Base-by-base conservation (phyloP, 306 rosid species). In the Bauhinia variegata region DNA sequence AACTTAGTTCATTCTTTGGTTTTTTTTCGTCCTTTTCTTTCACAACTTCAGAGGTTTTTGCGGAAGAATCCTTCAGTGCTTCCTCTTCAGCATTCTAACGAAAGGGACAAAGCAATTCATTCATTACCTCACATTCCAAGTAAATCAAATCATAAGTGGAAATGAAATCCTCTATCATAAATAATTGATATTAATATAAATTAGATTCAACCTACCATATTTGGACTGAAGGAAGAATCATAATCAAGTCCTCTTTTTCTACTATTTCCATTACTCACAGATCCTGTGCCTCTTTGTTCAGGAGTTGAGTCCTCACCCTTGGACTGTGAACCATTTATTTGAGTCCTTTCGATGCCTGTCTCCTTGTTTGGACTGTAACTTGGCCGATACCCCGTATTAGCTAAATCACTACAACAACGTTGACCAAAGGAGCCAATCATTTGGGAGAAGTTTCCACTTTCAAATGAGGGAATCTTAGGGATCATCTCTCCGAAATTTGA, bases 401-500 rank as follows among this genome's bases (percentile, higher is more conserved):
- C 58, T 44, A 89, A 56, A 66, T 83, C 89, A 30, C 74, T 73
- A 78, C 83, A 79, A 30, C 83, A 91, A 57, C 79, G 75, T 63
- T 78, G 81, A 68, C 76, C 78, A 71, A 85, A 83, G 52, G 92
- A 78, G 12, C 86, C 87, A 58, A 82, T 87, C 82, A 87, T 82
- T 68, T 86, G 92, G 6, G 98, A 82, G 86, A 87, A 89, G 68
- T 75, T 77, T 14, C 91, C 96, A 78, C 82, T 88, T 65, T 84
- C 92, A 79, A 73, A 86, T 67, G 90, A 83, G 31, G 87, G 76
- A 73, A 88, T 75, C 81, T 89, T 85, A 50, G 80, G 85, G 54
- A 78, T 81, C 84, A 88, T 84, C 48, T 85, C 91, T 5, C 47
- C 83, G 53, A 75, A 86, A 72, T 79, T 84, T 55, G 96, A 88